A percentile compares a stretch with the other conserved stretches of the same genome.
These are phyloP conservation scores for Cylindrodendrum hubeiense DNA, from an alignment of 2,329 filamentous ascomycete genomes.

Conservation along the genomic window DNA sequence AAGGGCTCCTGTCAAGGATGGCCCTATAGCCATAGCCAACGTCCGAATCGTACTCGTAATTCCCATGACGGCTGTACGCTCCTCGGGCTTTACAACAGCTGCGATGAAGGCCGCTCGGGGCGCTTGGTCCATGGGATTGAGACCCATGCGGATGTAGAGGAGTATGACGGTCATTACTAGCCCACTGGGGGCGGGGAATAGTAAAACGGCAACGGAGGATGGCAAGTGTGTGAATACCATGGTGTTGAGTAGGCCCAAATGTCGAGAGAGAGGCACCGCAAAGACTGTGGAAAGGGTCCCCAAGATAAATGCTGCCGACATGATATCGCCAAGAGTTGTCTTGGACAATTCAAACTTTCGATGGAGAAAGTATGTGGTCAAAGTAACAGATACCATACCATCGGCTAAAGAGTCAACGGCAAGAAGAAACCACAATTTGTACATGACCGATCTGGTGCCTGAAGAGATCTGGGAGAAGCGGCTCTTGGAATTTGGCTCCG, in stretches of 20 bases:
- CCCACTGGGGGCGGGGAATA: slow-evolving; percentile 68
- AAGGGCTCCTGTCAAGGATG: slow-evolving; percentile 67
- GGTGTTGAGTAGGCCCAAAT: slow-evolving; percentile 73
- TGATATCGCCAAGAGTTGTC: slow-evolving; percentile 70
- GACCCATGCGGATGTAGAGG: slow-evolving; percentile 69
- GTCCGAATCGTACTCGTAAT: slow-evolving; percentile 73
- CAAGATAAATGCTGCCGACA: slow-evolving; percentile 66
- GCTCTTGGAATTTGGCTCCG: slow-evolving; percentile 44
- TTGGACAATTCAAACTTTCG: slow-evolving; percentile 67
- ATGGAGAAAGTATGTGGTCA: slow-evolving; percentile 71
- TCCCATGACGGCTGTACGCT: slow-evolving; percentile 78
- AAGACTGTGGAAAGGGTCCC: slow-evolving; percentile 67
- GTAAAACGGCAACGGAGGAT: slow-evolving; percentile 69
- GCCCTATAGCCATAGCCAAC: slow-evolving; percentile 66
- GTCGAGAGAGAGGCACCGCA: slow-evolving; percentile 67
- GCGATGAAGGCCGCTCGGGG: slow-evolving; percentile 76
- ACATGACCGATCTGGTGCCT: slow-evolving; percentile 69
- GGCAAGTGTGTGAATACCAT: slow-evolving; percentile 75
- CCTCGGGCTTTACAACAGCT: slow-evolving; percentile 72
- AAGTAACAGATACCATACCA: slow-evolving; percentile 71
- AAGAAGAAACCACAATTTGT: slow-evolving; percentile 74
- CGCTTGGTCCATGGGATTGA: slow-evolving; percentile 79
- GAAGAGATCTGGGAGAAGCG: slow-evolving; percentile 68
- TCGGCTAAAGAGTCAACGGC: slow-evolving; percentile 74
- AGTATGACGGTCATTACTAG: slow-evolving; percentile 66